Percentiles rank a stretch among this genome's conserved stretches.
These are phyloP conservation scores for Colletotrichum brevisporum DNA, from an alignment of 2,329 filamentous ascomycete genomes.

Conservation along the genomic window DNA sequence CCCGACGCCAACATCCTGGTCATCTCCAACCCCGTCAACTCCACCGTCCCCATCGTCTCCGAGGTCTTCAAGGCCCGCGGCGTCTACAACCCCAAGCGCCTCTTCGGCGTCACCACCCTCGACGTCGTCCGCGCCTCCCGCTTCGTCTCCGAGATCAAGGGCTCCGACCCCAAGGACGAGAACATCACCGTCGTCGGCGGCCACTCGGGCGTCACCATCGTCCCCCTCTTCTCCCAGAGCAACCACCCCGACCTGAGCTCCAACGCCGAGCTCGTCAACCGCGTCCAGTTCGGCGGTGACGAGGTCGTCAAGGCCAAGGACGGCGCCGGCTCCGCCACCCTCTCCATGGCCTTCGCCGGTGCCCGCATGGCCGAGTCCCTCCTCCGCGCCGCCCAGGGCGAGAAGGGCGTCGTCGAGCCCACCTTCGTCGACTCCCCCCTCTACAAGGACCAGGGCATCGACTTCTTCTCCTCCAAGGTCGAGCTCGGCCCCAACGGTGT, in stretches of 20 bases:
- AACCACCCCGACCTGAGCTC: slow-evolving; percentile 86
- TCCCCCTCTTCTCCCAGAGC: slow-evolving; percentile 96
- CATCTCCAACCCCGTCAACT: slow-evolving; percentile 99
- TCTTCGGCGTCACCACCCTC: slow-evolving; percentile 99
- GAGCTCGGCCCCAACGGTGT: slow-evolving; percentile 97
- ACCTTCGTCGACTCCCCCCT: slow-evolving; percentile 97
- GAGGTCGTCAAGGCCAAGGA: slow-evolving; percentile 99
- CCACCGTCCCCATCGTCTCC: slow-evolving; percentile 95
- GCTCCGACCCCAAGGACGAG: slow-evolving; percentile 90
- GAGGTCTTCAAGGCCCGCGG: slow-evolving; percentile 96
- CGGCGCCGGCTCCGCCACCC: slow-evolving; percentile 94
- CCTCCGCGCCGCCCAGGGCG: slow-evolving; percentile 91
- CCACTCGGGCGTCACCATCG: slow-evolving; percentile 98
- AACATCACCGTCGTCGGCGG: slow-evolving; percentile 96
- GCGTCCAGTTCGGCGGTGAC: slow-evolving; percentile 98
- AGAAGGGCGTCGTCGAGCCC: slow-evolving; percentile 96
- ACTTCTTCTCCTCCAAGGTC: slow-evolving; percentile 96
- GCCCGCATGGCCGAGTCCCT: slow-evolving; percentile 88
- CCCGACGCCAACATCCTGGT: slow-evolving; percentile 96
- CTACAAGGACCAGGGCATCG: slow-evolving; percentile 97
- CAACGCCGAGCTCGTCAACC: slow-evolving; percentile 85
- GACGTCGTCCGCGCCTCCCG: slow-evolving; percentile 97
- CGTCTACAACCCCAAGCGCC: slow-evolving; percentile 99
- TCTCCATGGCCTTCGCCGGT: slow-evolving; percentile 99
- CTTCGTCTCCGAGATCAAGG: slow-evolving; percentile 97